Evolutionary conservation across 2,329 filamentous ascomycete species (phyloP), one percentile per base, ranked within the genome.

Genomic region (Lojkania enalia): DNA sequence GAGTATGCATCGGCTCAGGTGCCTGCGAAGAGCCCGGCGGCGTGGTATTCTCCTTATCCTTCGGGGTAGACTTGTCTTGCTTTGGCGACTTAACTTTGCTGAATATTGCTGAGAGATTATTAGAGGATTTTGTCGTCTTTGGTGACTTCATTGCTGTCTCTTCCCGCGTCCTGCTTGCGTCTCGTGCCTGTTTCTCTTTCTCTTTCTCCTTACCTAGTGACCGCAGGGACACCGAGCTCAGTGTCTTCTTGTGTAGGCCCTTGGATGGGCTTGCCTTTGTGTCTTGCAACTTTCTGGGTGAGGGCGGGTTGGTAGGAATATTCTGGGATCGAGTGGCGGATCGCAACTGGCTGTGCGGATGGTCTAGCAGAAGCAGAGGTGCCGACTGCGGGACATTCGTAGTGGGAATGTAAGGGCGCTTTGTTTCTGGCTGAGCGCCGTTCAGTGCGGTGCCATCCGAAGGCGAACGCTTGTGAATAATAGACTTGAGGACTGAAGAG

Each of bases 41-140:
- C 21, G 81, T 85, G 42, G 78, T 80, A 66, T 96, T 96, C 70
- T 96, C 90, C 71, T 95, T 95, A 67, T 92, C 85, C 59, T 81
- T 85, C 20, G 69, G 70, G 30, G 72, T 68, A 29, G 74, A 75
- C 18, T 74, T 69, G 23, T 71, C 72, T 42, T 78, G 74, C 61
- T 85, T 88, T 41, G 84, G 78, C 7, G 88, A 90, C 65, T 86
- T 90, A 47, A 84, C 83, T 44, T 86, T 85, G 44, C 83, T 84
- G 39, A 96, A 79, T 42, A 96, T 79, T 3, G 80, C 83, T 0
- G 83, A 83, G n/a, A 97, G 77, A 64, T 90, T 95, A 21, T 87
- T 87, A 3, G 87, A 81, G 0, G 91, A 95, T 69, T 92, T 95
- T 27, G 81, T 81, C 74, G 92, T 95, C 68, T 82, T 83, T 3